Base-by-base conservation (phyloP, 345 rosid genomes). In the Bretschneidera sinensis region DNA sequence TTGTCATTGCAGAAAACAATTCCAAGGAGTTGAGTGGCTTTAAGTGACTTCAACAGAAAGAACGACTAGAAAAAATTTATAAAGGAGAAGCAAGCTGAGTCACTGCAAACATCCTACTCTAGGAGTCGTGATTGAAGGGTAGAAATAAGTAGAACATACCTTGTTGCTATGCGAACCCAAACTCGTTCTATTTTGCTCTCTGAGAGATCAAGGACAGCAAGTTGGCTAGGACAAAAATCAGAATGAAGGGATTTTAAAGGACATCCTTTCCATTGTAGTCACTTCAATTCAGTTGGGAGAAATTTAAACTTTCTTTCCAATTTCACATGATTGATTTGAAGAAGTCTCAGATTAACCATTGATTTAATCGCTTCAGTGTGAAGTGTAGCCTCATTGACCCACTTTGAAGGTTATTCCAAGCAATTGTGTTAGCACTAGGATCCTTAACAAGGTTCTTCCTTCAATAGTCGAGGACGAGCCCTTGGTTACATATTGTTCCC, bases 221-320 rank as follows among this genome's bases (percentile, higher is more conserved):
- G 86, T 55, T 80, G 48, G 17, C 47, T 2, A 48, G 76, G 71
- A 60, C 49, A 62, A 59, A 76, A 69, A 51, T 74, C 67, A 21
- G 70, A 61, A 48, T 86, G 87, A 33, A 89, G 73, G 20, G 48
- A 57, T 73, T 70, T 56, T 74, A 79, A 43, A 2, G 80, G 72
- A 56, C 91, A 86, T 19, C 79, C 76, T 73, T 72, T 82, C 97
- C 91, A 86, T 33, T 78, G 87, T 23, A 89, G 77, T 85, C 94
- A 89, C 67, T 76, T 83, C 61, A 86, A 54, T 47, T 70, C 78
- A 39, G 55, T 49, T 22, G 94, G 88, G 47, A 89, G 77, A 34
- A 25, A 62, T 39, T 77, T 69, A 35, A 76, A 77, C 17, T 69
- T 62, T 45, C 97, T 95, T 61, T 76, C 68, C 65, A 89, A 53